Conservation (phyloP, 345 rosid genomes). For the Stellera chamaejasme region DNA sequence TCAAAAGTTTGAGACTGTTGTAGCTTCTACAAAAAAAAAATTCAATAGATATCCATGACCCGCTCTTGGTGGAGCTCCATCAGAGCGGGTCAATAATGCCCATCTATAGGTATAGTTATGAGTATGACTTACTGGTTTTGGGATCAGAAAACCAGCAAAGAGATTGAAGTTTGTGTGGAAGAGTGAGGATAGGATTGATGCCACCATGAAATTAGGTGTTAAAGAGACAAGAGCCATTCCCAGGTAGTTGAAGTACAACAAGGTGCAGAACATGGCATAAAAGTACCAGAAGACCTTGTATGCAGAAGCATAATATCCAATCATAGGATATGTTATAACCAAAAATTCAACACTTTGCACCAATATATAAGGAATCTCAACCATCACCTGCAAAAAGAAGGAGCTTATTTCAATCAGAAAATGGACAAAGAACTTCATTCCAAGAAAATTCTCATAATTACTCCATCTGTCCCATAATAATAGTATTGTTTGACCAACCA, state of each 20-base stretch:
- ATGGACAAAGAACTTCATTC: neutral
- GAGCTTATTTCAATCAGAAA: neutral
- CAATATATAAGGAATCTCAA: conserved; percentile 64
- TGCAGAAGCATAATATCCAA: conserved; percentile 44
- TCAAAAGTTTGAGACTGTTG: no score
- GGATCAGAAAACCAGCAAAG: conserved; percentile 65
- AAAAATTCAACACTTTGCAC: conserved; percentile 32
- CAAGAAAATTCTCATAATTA: no score
- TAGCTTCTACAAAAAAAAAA: neutral
- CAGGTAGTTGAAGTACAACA: conserved; percentile 48
- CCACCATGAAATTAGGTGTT: conserved; percentile 55
- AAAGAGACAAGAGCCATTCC: conserved; percentile 58
- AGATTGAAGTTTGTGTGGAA: conserved; percentile 40
- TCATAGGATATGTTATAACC: conserved; percentile 55
- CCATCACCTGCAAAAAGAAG: conserved; percentile 34
- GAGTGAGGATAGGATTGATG: conserved; percentile 35
- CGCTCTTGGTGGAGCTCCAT: no score
- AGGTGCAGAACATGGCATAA: conserved; percentile 46
- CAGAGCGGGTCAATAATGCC: neutral
- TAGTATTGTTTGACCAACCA: no score
- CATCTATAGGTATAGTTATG: no score
- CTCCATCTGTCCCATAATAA: no score
- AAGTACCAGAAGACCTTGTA: conserved; percentile 59
- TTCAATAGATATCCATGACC: neutral
- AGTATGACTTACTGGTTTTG: conserved; percentile 45